Evolutionary conservation across 2,329 filamentous ascomycete species (phyloP).

Genomic region (Talaromyces funiculosus): DNA sequence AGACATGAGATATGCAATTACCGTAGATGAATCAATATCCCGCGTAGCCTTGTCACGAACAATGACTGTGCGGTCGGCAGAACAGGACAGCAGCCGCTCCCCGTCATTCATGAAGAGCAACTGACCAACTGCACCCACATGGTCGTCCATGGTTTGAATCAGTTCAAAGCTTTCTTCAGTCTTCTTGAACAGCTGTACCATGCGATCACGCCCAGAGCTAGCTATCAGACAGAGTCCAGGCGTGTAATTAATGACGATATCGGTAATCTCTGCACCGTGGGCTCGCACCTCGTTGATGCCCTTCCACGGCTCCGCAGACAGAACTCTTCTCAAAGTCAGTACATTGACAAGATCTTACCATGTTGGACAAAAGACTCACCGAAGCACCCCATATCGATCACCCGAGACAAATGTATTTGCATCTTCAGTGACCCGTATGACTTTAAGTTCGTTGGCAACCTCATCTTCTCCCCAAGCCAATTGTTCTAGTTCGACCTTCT

Average conservation of each 20-base stretch:
- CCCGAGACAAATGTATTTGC: conserved; percentile 70
- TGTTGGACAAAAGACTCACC: conserved; percentile 32
- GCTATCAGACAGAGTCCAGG: conserved; percentile 63
- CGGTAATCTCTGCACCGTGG: conserved; percentile 78
- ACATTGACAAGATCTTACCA: neutral
- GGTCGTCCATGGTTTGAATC: conserved; percentile 87
- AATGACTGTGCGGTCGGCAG: conserved; percentile 79
- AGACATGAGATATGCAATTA: conserved; percentile 69
- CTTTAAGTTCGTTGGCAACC: conserved; percentile 51
- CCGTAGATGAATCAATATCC: conserved; percentile 49
- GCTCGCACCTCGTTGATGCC: conserved; percentile 71
- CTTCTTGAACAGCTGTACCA: conserved; percentile 78
- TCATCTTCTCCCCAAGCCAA: conserved; percentile 40
- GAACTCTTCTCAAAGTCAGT: conserved; percentile 27
- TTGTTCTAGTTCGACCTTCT: conserved; percentile 66
- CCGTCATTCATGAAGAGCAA: conserved; percentile 70
- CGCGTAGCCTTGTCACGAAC: conserved; percentile 71
- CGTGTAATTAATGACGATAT: conserved; percentile 66
- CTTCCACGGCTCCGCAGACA: conserved; percentile 49
- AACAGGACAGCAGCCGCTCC: conserved; percentile 72
- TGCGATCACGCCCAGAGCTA: conserved; percentile 81
- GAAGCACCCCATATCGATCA: conserved; percentile 78
- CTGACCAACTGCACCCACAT: conserved; percentile 76
- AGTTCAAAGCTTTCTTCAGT: conserved; percentile 60
- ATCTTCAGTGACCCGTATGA: conserved; percentile 54